Conservation (phyloP, 208 protist species). For the Kentomonas sorsogonicus region DNA sequence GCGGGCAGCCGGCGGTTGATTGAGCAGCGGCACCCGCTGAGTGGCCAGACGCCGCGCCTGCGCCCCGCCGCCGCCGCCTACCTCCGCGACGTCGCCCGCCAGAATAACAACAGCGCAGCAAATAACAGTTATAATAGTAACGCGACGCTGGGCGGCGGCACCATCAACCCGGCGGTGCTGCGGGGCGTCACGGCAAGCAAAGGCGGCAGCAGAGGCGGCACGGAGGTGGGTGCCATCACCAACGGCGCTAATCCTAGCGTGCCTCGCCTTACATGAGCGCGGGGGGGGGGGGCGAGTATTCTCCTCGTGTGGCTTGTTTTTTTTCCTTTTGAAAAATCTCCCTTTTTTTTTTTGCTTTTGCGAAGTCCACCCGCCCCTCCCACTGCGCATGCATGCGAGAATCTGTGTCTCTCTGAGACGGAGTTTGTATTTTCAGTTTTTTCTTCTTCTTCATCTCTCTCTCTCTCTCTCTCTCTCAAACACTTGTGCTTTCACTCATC, state of each 20-base stretch:
- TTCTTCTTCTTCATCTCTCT: no score
- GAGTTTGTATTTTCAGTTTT: not conserved
- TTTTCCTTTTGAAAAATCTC: not conserved
- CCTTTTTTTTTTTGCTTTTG: not conserved
- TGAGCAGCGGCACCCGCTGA: not conserved
- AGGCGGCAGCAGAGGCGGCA: not conserved
- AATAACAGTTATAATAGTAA: not conserved
- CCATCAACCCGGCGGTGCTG: not conserved
- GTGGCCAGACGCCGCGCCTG: no score
- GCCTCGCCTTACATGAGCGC: not conserved
- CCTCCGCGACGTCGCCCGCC: not conserved
- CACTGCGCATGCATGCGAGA: not conserved
- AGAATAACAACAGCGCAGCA: not conserved
- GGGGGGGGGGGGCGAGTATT: not conserved
- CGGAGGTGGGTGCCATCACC: not conserved
- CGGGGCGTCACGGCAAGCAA: not conserved
- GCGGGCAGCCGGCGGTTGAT: not conserved
- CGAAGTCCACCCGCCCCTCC: no score
- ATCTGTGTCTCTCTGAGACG: not conserved
- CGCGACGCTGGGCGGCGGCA: no score
- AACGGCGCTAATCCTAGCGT: not conserved
- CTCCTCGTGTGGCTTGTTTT: not conserved
- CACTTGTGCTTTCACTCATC: not conserved
- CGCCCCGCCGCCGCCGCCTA: slow-evolving; percentile 2
- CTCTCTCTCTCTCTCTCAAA: not conserved